These are phyloP conservation scores for thale cress (Arabidopsis thaliana) DNA, from an alignment of 345 rosid genomes.

Conservation along the genomic window TAIR10.1 NC_003071.7:6930501-6931000, in stretches of 20 bases:
- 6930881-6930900: constrained; percentile 51
- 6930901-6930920: constrained; percentile 81
- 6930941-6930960: constrained; percentile 59
- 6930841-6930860: constrained; percentile 63
- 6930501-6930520: background rate
- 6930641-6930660: constrained; percentile 99
- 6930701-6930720: constrained; percentile 79
- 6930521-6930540: constrained; percentile 7
- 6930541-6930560: background rate
- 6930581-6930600: constrained; percentile 29
- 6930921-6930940: constrained; percentile 65
- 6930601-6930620: constrained; percentile 9
- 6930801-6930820: constrained; percentile 55
- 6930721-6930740: constrained; percentile 54
- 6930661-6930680: constrained; percentile 88
- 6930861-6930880: constrained; percentile 55
- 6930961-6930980: constrained; percentile 52
- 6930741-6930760: constrained; percentile 54
- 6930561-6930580: constrained; percentile 11
- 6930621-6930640: constrained; percentile 56
- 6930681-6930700: constrained; percentile 92
- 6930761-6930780: constrained; percentile 72
- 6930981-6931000: constrained; percentile 44
- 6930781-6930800: constrained; percentile 50
- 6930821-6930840: constrained; percentile 75